Base-by-base conservation (phyloP, 2,329 filamentous ascomycete species). In the Fusarium secorum region DNA sequence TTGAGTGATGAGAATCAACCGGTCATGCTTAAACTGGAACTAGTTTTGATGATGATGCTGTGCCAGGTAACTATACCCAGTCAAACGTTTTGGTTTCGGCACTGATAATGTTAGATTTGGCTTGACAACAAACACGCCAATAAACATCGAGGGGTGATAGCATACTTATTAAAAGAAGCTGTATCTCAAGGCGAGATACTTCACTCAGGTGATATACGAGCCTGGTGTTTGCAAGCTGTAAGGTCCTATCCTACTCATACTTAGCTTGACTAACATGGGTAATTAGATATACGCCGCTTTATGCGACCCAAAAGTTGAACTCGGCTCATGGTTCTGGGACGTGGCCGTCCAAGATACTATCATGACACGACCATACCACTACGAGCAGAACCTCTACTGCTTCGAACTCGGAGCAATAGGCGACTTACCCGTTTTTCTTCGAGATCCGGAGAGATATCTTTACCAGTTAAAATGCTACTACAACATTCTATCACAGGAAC, bases 301-400 rank as follows among this genome's bases (percentile, higher is more conserved):
- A 0, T 46, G 53, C 9, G 56, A 69, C 20, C 64, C 64, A 5
- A 66, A 53, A 0, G 38, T 71, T 3, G 30, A 58, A 20, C 68
- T 71, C 0, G 68, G 61, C 3, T n/a, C 60, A 6, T 71, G 69
- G 68, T 72, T 51, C 9, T 66, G 68, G 68, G 48, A 69, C 6
- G 33, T 72, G 4, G 65, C 60, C 1, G 9, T 59, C 5, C 65
- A 59, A 6, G 57, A 56, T 4, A 39, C 38, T 4, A 26, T 57
- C 28, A 46, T 45, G 13, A 46, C 56, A 32, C 51, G 69, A 8
- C 69, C 69, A 10, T 57, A 52, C 1, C 53, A 65, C 18, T 65
- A 71, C 9, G 38, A 52, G 7, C 39, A 59, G 2, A 54, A 48
- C 14, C 30, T 71, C 8, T 60, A 68, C 26, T 69, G 52, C 4